Evolutionary conservation across 2,329 filamentous ascomycete genomes (phyloP).

Genomic region (Pestalotiopsis sp.): DNA sequence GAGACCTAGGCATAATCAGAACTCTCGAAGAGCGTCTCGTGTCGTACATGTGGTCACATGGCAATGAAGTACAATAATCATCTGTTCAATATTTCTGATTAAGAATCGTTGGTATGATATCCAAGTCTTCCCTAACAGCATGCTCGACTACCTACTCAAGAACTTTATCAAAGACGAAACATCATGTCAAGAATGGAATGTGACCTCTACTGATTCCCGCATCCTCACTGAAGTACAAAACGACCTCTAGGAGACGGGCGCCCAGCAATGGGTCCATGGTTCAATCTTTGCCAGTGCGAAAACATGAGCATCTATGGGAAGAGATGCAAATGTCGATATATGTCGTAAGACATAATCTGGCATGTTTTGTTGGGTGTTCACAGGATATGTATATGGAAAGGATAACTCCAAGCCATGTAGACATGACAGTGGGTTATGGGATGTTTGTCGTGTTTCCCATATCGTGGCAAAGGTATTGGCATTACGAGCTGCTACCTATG

Average conservation of each 20-base stretch:
- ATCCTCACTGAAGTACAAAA: slow-evolving; percentile 55
- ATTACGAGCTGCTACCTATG: slow-evolving; percentile 33
- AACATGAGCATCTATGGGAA: slow-evolving; percentile 52
- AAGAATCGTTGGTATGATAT: too few relatives aligned
- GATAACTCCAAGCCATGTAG: neutral
- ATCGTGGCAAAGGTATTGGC: slow-evolving; percentile 31
- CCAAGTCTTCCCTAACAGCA: too few relatives aligned
- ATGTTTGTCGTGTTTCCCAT: neutral
- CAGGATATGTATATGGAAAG: neutral
- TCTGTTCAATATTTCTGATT: too few relatives aligned
- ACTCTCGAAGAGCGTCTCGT: neutral
- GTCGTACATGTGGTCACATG: neutral
- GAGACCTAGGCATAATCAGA: too few relatives aligned
- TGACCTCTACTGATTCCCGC: slow-evolving; percentile 64
- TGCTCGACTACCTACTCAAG: too few relatives aligned
- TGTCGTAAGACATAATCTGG: slow-evolving; percentile 17
- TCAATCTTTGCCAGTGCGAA: slow-evolving; percentile 60
- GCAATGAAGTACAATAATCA: too few relatives aligned
- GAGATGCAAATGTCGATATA: slow-evolving; percentile 48
- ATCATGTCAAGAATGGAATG: slow-evolving; percentile 32
- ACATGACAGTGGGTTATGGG: neutral
- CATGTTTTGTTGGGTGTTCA: neutral
- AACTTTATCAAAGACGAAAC: too few relatives aligned
- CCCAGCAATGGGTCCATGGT: slow-evolving; percentile 55
- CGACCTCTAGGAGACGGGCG: slow-evolving; percentile 58